Evolutionary conservation across 2,329 filamentous ascomycete genomes (phyloP), one percentile per base, ranked within the genome.

Genomic region (Cladobotryum mycophilum): DNA sequence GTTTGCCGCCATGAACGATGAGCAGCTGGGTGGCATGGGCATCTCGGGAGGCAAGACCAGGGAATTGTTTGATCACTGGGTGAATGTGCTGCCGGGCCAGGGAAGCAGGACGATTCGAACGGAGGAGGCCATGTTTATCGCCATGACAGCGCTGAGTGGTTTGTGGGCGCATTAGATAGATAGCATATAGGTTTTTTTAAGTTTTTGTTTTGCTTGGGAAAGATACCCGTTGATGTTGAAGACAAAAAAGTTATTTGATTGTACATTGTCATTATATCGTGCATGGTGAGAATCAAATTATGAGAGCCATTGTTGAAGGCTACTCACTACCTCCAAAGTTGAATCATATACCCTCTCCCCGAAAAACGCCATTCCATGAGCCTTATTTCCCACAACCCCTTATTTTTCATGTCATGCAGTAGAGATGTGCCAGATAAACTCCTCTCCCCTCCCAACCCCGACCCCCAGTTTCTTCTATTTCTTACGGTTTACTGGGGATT

Each of bases 71-170:
- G 89, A 95, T 67, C 77, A 84, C 58, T 95, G 88, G 88, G 76
- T 95, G 15, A 88, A 95, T 65, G 76, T 93, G 41, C 75, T 90
- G 56, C 87, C 88, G 3, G 81, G 82, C 1, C 89, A 95, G 66
- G 89, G 88, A 1, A 92, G 87, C 64, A 76, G 89, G 60, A 89
- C 84, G 1, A 92, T 95, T 55, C 74, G 87, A 55, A 93, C 89
- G 0, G 89, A 95, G 60, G 89, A 95, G 69, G 88, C 89, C 1
- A 70, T 95, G 15, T 88, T 86, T 70, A 80, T 93, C 62, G 88
- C 84, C 0, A 66, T 95, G 64, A 85, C 84, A 61, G 81, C 81
- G 2, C 63, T 93, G 62, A 79, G 83, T 61, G 75, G 72, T 53
- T 58, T 84, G 52, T 85, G 75, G 80, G 70, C 73, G 8, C 43